A percentile compares a stretch with the other conserved stretches of the same genome.
phyloP scores from a whole-genome alignment of 495 filamentous ascomycete genomes.

The Podospora australis region DNA sequence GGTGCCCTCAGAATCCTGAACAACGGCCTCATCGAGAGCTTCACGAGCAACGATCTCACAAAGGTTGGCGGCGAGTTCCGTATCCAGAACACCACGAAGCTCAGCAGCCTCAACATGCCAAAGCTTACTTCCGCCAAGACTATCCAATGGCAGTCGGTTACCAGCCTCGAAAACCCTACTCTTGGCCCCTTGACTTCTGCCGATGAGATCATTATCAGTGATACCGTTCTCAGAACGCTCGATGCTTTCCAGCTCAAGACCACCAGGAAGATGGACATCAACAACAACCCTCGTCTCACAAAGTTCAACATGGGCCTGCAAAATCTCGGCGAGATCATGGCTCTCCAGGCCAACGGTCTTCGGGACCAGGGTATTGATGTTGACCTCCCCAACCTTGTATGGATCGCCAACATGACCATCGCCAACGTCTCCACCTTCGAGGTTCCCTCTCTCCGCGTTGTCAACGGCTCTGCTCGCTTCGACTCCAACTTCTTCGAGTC shows the following conservation, averaged over 20 bases:
- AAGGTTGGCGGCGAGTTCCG: conserved; percentile 57
- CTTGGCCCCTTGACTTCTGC: conserved; percentile 63
- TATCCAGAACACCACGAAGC: conserved; percentile 56
- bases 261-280: conserved; percentile 60
- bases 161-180: conserved; percentile 56
- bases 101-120: conserved; percentile 58
- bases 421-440: conserved; percentile 69
- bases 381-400: conserved; percentile 67
- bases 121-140: conserved; percentile 54
- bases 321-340: conserved; percentile 58
- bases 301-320: conserved; percentile 64
- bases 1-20: conserved; percentile 61
- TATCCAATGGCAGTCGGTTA: conserved; percentile 69
- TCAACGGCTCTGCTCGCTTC: conserved; percentile 78
- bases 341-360: conserved; percentile 59
- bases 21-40: conserved; percentile 39
- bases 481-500: conserved; percentile 67
- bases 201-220: conserved; percentile 61
- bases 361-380: conserved; percentile 49
- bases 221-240: conserved; percentile 71
- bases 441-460: conserved; percentile 66
- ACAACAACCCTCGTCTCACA: conserved; percentile 70
- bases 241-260: conserved; percentile 68
- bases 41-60: conserved; percentile 43
- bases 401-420: conserved; percentile 80